Percentiles rank a stretch among this genome's conserved stretches.
Conservation (phyloP, 2,329 filamentous ascomycete species). For the Aspergillus aculeatinus region DNA sequence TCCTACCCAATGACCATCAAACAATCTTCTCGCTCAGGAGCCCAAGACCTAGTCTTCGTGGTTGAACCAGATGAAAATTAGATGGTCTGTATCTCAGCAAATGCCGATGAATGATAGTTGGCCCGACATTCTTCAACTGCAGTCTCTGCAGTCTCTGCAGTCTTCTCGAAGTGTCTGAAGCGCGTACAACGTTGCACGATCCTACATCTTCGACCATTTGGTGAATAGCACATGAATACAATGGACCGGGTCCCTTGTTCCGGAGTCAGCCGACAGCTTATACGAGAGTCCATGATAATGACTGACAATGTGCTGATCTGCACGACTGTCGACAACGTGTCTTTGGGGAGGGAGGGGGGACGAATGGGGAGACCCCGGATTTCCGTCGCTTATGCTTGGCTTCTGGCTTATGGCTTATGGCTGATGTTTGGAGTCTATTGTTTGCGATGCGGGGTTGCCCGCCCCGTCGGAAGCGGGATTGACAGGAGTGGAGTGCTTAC, state of each 20-base stretch:
- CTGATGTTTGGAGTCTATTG: neutral
- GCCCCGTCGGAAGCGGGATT: neutral
- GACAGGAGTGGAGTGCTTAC: no score
- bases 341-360: no score
- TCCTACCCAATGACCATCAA: constrained; percentile 10
- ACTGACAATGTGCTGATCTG: neutral
- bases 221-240: neutral
- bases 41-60: neutral
- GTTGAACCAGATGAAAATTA: neutral
- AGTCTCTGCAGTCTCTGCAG: neutral
- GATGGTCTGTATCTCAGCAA: neutral
- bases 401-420: no score
- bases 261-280: neutral
- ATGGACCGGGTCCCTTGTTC: neutral
- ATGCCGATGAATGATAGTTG: neutral
- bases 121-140: neutral
- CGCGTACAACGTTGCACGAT: neutral
- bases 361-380: neutral
- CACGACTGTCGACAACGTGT: neutral
- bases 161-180: neutral
- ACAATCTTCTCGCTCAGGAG: neutral
- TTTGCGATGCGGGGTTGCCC: neutral
- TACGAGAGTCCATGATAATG: neutral
- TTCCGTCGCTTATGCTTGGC: neutral
- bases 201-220: neutral